Percentiles rank a stretch among this genome's conserved stretches.
Conservation (phyloP, 495 filamentous ascomycete species). For the Talaromyces trachyspermus region DNA sequence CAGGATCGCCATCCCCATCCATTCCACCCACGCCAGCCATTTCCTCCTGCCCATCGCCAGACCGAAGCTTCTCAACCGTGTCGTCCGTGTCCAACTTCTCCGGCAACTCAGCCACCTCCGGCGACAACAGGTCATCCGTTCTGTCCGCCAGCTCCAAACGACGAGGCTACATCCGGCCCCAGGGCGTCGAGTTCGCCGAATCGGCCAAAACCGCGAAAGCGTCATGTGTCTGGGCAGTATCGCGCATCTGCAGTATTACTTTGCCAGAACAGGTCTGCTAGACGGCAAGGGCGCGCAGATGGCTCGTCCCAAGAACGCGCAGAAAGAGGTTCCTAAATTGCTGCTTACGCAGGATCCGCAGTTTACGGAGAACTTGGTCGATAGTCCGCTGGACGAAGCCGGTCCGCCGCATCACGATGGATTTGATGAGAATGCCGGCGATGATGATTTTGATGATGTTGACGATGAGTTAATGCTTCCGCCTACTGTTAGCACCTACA, state of each 20-base stretch:
- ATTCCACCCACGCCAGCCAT: conserved; percentile 56
- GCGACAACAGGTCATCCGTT: conserved; percentile 44
- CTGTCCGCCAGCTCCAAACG: conserved; percentile 51
- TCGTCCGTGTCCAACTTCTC: conserved; percentile 67
- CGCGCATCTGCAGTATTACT: conserved; percentile 96
- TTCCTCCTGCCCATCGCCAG: conserved; percentile 54
- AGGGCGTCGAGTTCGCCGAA: conserved; percentile 81
- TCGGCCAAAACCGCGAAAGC: conserved; percentile 86
- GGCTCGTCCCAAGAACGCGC: conserved; percentile 59
- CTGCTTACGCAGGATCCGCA: conserved; percentile 37
- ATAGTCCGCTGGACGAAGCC: conserved; percentile 52
- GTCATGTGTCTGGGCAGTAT: conserved; percentile 95
- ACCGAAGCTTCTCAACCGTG: conserved; percentile 67
- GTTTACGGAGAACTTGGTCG: conserved; percentile 35
- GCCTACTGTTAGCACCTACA: conserved; percentile 94
- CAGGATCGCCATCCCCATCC: conserved; percentile 50
- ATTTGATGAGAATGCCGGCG: conserved; percentile 49
- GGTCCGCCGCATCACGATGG: conserved; percentile 22
- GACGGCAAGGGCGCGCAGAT: conserved; percentile 89
- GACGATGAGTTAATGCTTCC: conserved; percentile 73
- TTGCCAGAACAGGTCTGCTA: conserved; percentile 85
- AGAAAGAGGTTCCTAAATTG: conserved; percentile 33
- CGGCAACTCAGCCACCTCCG: conserved; percentile 48
- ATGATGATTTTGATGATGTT: conserved; percentile 54
- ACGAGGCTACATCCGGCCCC: conserved; percentile 84